Conservation (phyloP, 768 basidiomycete species). For the Naganishia vishniacii region DNA sequence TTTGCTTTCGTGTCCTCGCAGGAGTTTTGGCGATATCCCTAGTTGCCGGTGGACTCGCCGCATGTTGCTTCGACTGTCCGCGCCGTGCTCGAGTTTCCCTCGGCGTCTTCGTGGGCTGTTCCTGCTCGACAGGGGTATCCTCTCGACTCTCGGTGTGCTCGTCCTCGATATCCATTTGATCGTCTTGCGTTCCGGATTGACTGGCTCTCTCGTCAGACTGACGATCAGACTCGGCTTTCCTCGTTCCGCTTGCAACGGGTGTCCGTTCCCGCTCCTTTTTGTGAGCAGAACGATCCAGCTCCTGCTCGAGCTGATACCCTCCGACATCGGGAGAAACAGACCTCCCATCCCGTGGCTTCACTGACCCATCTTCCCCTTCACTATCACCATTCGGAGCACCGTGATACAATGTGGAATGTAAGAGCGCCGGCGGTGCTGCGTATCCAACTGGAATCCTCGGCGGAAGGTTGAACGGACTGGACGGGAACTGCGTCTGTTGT, state of each 20-base stretch:
- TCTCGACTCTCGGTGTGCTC: not conserved
- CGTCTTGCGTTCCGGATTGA: not conserved
- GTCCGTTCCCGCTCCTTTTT: constrained; percentile 1
- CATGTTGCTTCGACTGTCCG: not conserved
- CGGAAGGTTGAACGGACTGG: constrained; percentile 14
- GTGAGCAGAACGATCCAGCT: not conserved
- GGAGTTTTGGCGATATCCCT: not conserved
- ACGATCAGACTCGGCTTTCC: too few relatives aligned
- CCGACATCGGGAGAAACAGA: not conserved
- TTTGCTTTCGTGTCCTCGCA: constrained; percentile 7
- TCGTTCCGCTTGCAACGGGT: not conserved
- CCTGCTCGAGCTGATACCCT: not conserved
- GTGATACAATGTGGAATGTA: not conserved
- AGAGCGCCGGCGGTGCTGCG: not conserved
- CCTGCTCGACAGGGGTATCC: not conserved
- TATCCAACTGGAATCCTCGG: constrained; percentile 7
- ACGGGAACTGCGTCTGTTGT: constrained; percentile 19
- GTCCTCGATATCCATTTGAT: not conserved
- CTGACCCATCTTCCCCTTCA: not conserved
- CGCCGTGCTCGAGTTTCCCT: not conserved
- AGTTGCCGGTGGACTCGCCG: not conserved
- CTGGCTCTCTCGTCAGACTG: too few relatives aligned
- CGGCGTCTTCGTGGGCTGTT: constrained; percentile 1
- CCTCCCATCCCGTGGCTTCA: constrained; percentile 1
- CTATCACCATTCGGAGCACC: not conserved